These are phyloP conservation scores for Phaffomyces thermotolerans DNA, from an alignment of 805 yeast genomes.

Conservation along the genomic window DNA sequence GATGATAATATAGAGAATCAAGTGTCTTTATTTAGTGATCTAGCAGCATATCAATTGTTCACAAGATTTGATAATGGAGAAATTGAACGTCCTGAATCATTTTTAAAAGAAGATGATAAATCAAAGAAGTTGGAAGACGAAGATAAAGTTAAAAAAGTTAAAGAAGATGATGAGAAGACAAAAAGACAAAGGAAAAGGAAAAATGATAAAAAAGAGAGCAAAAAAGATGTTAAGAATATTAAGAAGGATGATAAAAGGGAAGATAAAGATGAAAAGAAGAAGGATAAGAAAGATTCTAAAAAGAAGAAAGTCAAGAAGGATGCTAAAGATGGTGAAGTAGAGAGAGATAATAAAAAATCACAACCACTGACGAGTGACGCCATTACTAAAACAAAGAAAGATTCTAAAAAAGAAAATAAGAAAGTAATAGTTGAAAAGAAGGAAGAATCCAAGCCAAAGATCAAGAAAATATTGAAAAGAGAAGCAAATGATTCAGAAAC, in stretches of 20 bases:
- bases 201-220: not conserved
- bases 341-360: not conserved
- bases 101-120: constrained; percentile 1
- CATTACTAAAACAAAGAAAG: not conserved
- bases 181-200: not conserved
- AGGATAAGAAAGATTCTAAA: not conserved
- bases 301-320: too few species aligned
- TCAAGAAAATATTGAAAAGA: not conserved
- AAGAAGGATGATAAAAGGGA: not conserved
- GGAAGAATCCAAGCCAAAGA: not conserved
- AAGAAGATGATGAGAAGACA: not conserved
- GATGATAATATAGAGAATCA: too few species aligned
- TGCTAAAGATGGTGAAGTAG: not conserved
- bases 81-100: constrained; percentile 12
- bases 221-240: not conserved
- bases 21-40: constrained; percentile 10
- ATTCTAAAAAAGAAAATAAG: not conserved
- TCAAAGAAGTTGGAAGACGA: not conserved
- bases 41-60: constrained; percentile 18
- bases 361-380: too few species aligned
- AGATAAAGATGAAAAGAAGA: not conserved
- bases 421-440: too few species aligned
- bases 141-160: not conserved
- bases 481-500: not conserved
- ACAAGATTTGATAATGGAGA: constrained; percentile 17